phyloP scores from a whole-genome alignment of 257 asterid species.

The Solanum lignicaule region DNA sequence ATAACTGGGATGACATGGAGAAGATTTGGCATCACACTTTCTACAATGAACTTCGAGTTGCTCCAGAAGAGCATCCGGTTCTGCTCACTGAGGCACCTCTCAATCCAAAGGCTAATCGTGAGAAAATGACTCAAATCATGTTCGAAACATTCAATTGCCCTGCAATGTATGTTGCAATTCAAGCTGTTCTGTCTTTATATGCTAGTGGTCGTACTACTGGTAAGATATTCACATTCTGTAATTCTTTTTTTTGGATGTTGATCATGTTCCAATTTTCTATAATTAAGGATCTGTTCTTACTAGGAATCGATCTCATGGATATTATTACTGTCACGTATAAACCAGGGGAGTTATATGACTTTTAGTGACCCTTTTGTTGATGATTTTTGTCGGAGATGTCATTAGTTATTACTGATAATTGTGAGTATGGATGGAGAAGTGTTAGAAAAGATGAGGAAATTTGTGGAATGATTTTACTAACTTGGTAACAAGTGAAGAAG shows the following conservation, averaged over 20 bases:
- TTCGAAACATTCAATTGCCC: constrained; percentile 1
- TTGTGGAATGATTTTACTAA: neutral
- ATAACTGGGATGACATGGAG: constrained; percentile 7
- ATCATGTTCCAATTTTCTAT: neutral
- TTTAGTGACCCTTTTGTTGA: neutral
- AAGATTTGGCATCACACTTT: constrained; percentile 3
- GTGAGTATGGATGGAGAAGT: neutral
- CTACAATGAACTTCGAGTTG: constrained; percentile 4
- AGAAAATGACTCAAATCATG: constrained; percentile 2
- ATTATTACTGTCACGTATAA: neutral
- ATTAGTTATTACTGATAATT: neutral
- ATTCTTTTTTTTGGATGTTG: neutral
- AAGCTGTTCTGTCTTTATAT: constrained; percentile 1
- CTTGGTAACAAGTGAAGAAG: neutral
- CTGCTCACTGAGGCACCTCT: neutral
- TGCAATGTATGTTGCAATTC: constrained; percentile 5
- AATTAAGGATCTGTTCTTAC: neutral
- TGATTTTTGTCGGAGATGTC: neutral
- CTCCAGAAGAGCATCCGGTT: constrained; percentile 4
- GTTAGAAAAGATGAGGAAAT: neutral
- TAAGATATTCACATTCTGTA: neutral
- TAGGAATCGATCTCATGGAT: neutral
- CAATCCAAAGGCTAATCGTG: constrained; percentile 2
- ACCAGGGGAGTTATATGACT: neutral
- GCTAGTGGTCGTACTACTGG: constrained; percentile 4